Base-by-base conservation (phyloP, 1,284 basidiomycete species). In the Ustilago lituana region DNA sequence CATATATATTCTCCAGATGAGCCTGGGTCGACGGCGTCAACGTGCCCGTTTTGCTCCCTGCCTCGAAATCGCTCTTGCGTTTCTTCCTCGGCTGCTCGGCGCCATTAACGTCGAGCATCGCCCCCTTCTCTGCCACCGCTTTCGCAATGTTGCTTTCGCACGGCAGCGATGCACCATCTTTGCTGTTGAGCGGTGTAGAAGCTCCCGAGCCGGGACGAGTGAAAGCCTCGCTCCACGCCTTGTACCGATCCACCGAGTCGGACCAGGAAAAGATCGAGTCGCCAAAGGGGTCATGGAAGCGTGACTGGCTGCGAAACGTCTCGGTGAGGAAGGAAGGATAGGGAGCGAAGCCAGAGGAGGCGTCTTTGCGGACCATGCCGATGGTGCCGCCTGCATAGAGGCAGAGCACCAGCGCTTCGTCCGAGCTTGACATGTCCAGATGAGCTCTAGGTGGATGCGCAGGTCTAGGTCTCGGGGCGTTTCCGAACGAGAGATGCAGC, bases 351-450 rank as follows among this genome's bases (percentile, higher is more conserved):
- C 92, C 91, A 11, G 73, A 66, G 1, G 73, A 70, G 10, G 77
- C 80, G 65, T 89, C 86, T 27, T 74, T 66, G 56, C 47, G 59
- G 19, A 77, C 68, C 79, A 79, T 80, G 38, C 80, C 80, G 70
- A 93, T 91, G 0, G 91, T 93, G 26, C 91, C 92, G 46, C 92
- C 92, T 51, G 87, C 87, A 84, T 93, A 93, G 41, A 94, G 88
- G 62, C 93, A 86, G 43, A 94, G 88, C 5, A 94, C 91, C 50
- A 87, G 57, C n/a, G 74, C 45, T 55, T 77, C 75, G 39, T 29
- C 55, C 12, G 66, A 59, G 26, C 45, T 50, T 26, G 66, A 69
- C 64, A 68, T 68, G n/a, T n/a, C n/a, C n/a, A n/a, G n/a, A n/a
- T n/a, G n/a, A n/a, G n/a, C 8, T 10, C 17, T 10, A 14, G 33